Evolutionary conservation across 345 rosid species (phyloP).

Genomic region (Stellera chamaejasme): DNA sequence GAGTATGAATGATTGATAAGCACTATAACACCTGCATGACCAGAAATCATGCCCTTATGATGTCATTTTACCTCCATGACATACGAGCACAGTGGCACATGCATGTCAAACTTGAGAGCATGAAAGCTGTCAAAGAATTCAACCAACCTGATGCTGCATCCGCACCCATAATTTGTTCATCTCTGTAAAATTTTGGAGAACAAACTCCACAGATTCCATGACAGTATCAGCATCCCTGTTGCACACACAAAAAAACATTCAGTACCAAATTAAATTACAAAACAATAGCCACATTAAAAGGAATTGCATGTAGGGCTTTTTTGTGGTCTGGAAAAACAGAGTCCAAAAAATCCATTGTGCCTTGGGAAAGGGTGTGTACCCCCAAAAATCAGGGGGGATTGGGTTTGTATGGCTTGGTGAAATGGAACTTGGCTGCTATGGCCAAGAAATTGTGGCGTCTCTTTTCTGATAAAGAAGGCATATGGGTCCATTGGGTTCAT

Average conservation of each 20-base stretch:
- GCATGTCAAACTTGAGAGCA: constrained; percentile 65
- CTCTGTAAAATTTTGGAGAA: constrained; percentile 94
- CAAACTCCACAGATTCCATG: constrained; percentile 89
- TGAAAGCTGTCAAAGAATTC: constrained; percentile 40
- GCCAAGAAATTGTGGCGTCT: no score
- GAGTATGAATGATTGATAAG: constrained; percentile 90
- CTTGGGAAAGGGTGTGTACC: no score
- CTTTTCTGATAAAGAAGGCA: no score
- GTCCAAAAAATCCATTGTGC: no score
- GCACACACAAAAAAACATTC: constrained; percentile 7
- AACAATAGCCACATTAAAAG: neutral
- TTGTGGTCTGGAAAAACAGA: no score
- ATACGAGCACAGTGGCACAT: constrained; percentile 56
- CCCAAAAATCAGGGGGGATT: no score
- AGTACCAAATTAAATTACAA: constrained; percentile 6
- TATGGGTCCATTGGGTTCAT: no score
- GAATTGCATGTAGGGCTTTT: no score
- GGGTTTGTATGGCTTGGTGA: no score
- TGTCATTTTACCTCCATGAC: constrained; percentile 53
- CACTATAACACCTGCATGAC: constrained; percentile 93
- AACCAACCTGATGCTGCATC: constrained; percentile 99
- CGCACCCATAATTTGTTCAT: constrained; percentile 99
- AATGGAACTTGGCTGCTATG: no score
- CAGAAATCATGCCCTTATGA: constrained; percentile 93
- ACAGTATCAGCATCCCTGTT: constrained; percentile 95